Evolutionary conservation across 2,329 filamentous ascomycete species (phyloP).

Genomic region (Aspergillus fructus): DNA sequence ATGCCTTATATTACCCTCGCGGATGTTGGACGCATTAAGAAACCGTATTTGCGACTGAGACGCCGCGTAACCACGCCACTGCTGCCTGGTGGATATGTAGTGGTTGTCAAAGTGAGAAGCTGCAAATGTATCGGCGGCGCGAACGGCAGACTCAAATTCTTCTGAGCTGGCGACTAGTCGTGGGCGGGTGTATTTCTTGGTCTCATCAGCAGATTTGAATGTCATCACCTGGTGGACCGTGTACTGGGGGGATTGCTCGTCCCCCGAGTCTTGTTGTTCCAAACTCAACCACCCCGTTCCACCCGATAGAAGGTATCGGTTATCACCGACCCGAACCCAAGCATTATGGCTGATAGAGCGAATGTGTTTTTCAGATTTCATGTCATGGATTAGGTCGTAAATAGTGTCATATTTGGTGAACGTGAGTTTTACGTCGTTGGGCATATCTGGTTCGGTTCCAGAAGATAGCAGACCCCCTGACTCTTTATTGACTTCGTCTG

Average conservation of each 20-base stretch:
- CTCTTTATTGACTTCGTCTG: slow-evolving; percentile 37
- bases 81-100: slow-evolving; percentile 65
- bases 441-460: slow-evolving; percentile 20
- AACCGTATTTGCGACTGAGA: slow-evolving; percentile 49
- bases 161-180: slow-evolving; percentile 64
- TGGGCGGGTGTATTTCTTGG: slow-evolving; percentile 65
- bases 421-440: slow-evolving; percentile 55
- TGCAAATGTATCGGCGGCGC: slow-evolving; percentile 81
- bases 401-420: slow-evolving; percentile 92
- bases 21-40: slow-evolving; percentile 39
- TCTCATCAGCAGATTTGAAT: slow-evolving; percentile 28
- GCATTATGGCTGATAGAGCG: slow-evolving; percentile 70
- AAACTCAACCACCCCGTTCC: slow-evolving; percentile 62
- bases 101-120: slow-evolving; percentile 62
- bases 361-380: slow-evolving; percentile 74
- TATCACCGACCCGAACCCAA: slow-evolving; percentile 77
- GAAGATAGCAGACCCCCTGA: not conserved
- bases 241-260: slow-evolving; percentile 21
- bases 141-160: slow-evolving; percentile 73
- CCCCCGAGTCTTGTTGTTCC: slow-evolving; percentile 26
- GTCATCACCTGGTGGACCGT: slow-evolving; percentile 35
- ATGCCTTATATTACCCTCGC: slow-evolving; percentile 16
- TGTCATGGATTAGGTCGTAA: slow-evolving; percentile 85
- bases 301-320: slow-evolving; percentile 70
- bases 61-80: slow-evolving; percentile 70